Conservation (phyloP, 2,329 filamentous ascomycete species). For the Colletotrichum coccodes region DNA sequence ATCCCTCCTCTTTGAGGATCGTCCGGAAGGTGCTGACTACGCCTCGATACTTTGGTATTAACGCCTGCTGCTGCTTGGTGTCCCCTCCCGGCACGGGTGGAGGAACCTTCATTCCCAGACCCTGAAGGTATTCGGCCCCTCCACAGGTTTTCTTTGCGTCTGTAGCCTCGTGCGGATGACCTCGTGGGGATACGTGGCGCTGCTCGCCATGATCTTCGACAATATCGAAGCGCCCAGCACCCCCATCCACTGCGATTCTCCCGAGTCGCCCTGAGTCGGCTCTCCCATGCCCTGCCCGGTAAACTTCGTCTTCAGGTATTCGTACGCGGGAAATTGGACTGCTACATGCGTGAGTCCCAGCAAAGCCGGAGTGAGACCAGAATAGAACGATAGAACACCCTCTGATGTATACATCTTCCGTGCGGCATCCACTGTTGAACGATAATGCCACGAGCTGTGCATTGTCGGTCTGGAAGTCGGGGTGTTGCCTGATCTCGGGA, state of each 20-base stretch:
- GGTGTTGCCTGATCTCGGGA: constrained; percentile 62
- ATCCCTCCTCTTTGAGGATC: constrained; percentile 91
- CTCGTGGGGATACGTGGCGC: constrained; percentile 96
- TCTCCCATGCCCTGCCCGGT: constrained; percentile 91
- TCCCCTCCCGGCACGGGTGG: constrained; percentile 55
- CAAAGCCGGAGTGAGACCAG: constrained; percentile 89
- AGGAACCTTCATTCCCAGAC: constrained; percentile 53
- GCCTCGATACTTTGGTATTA: constrained; percentile 74
- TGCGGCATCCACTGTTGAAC: constrained; percentile 88
- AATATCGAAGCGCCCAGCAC: constrained; percentile 90
- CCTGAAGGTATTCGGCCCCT: constrained; percentile 62
- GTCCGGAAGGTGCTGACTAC: constrained; percentile 84
- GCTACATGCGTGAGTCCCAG: constrained; percentile 94
- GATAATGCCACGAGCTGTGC: constrained; percentile 89
- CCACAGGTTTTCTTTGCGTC: constrained; percentile 84
- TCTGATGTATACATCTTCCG: constrained; percentile 96
- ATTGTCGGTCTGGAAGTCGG: constrained; percentile 65
- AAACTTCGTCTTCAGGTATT: constrained; percentile 90
- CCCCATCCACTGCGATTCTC: constrained; percentile 80
- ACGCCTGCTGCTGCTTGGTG: constrained; percentile 40
- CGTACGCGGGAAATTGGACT: constrained; percentile 96
- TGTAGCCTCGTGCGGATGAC: constrained; percentile 93
- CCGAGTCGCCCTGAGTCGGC: constrained; percentile 59
- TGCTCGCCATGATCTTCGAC: constrained; percentile 94
- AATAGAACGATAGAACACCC: constrained; percentile 92